Percentiles rank a stretch among this genome's conserved stretches.
Conservation (phyloP, 257 asterid species). For the Salvia hispanica region DNA sequence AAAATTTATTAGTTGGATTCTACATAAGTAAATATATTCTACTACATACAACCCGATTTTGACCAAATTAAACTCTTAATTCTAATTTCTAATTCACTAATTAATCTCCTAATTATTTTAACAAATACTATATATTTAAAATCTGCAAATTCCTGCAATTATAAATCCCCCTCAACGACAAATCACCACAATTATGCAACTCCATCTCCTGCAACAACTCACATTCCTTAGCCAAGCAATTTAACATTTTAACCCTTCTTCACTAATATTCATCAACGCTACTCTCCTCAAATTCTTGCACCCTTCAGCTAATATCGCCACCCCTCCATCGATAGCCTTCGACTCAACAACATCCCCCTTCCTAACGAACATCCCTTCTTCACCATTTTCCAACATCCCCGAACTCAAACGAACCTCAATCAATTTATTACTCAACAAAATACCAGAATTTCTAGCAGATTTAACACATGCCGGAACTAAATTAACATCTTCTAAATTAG, state of each 20-base stretch:
- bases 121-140: too few species aligned
- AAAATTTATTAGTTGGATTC: too few species aligned
- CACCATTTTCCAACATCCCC: conserved; percentile 34
- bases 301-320: conserved; percentile 68
- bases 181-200: conserved; percentile 64
- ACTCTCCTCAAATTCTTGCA: conserved; percentile 61
- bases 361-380: conserved; percentile 56
- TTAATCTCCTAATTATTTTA: too few species aligned
- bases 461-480: too few species aligned
- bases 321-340: conserved; percentile 62
- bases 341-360: conserved; percentile 53
- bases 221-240: conserved; percentile 64
- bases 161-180: conserved; percentile 59
- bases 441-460: too few species aligned
- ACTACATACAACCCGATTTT: too few species aligned
- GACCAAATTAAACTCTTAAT: too few species aligned
- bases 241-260: conserved; percentile 69
- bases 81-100: too few species aligned
- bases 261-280: conserved; percentile 64
- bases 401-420: conserved; percentile 60
- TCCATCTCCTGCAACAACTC: conserved; percentile 92
- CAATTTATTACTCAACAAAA: too few species aligned
- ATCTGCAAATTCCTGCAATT: conserved; percentile 80
- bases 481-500: too few species aligned
- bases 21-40: too few species aligned